These are phyloP conservation scores for Aspergillus biplanus DNA, from an alignment of 495 filamentous ascomycete species.

Conservation along the genomic window DNA sequence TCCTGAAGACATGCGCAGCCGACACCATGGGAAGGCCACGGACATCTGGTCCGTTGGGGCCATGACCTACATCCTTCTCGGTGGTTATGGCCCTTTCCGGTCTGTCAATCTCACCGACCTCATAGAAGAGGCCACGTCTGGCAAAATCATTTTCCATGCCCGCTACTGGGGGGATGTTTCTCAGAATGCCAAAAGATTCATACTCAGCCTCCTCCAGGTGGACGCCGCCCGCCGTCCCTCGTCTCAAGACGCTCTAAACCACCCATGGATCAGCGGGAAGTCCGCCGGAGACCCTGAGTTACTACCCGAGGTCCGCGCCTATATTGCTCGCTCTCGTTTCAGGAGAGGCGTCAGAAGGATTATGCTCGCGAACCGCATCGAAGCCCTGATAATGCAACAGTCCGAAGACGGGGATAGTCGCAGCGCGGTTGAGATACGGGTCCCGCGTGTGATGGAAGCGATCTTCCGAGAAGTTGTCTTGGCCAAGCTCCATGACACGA, in stretches of 20 bases:
- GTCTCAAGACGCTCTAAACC: constrained; percentile 79
- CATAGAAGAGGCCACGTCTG: constrained; percentile 90
- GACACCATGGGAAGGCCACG: constrained; percentile 97
- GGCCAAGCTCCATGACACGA: constrained; percentile 92
- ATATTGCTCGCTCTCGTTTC: constrained; percentile 87
- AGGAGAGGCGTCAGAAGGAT: constrained; percentile 94
- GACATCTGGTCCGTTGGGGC: constrained; percentile 99
- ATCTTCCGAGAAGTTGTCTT: constrained; percentile 98
- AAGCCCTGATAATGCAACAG: constrained; percentile 95
- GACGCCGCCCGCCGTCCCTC: constrained; percentile 76
- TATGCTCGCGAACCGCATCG: constrained; percentile 96
- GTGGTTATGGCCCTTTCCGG: constrained; percentile 97
- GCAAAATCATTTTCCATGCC: constrained; percentile 92
- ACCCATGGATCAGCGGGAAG: constrained; percentile 89
- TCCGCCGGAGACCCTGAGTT: constrained; percentile 93
- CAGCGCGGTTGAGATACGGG: constrained; percentile 50
- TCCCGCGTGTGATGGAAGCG: constrained; percentile 56
- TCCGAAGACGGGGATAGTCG: constrained; percentile 76
- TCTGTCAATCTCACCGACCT: constrained; percentile 91
- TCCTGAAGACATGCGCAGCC: constrained; percentile 97
- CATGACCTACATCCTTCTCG: constrained; percentile 98
- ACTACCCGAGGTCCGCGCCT: constrained; percentile 94
- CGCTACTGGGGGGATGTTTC: constrained; percentile 99
- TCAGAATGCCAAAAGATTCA: constrained; percentile 94
- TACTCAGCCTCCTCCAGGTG: constrained; percentile 77